phyloP scores from a whole-genome alignment of 2,329 filamentous ascomycete species.

The Tolypocladium guangdongense region DNA sequence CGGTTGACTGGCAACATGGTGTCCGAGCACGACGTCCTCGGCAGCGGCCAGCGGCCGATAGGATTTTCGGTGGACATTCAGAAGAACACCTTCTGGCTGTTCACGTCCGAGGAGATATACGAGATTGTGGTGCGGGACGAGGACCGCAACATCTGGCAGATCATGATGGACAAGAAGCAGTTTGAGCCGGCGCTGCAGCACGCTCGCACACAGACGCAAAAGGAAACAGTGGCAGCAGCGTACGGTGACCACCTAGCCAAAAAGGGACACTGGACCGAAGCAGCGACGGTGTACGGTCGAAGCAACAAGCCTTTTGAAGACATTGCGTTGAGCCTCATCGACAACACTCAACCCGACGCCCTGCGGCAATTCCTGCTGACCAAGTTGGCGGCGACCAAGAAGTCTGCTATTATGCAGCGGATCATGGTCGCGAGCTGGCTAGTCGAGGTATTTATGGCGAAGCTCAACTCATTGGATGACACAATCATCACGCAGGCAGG shows the following conservation, averaged over 20 bases:
- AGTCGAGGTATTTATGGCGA: slow-evolving; percentile 93
- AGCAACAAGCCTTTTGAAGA: slow-evolving; percentile 97
- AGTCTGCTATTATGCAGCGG: slow-evolving; percentile 78
- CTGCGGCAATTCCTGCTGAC: slow-evolving; percentile 80
- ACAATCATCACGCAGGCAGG: slow-evolving; percentile 85
- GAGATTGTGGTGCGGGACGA: slow-evolving; percentile 89
- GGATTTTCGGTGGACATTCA: slow-evolving; percentile 81
- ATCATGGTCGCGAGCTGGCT: slow-evolving; percentile 95
- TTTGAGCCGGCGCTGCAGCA: slow-evolving; percentile 84
- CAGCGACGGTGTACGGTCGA: slow-evolving; percentile 81
- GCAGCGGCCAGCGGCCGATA: slow-evolving; percentile 67
- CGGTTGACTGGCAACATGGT: slow-evolving; percentile 75
- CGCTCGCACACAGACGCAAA: slow-evolving; percentile 69
- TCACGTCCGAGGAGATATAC: slow-evolving; percentile 82
- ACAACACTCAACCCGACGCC: slow-evolving; percentile 82
- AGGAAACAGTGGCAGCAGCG: slow-evolving; percentile 81
- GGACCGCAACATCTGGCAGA: slow-evolving; percentile 86
- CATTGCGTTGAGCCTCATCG: slow-evolving; percentile 82
- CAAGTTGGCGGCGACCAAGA: slow-evolving; percentile 73
- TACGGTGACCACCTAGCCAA: slow-evolving; percentile 81
- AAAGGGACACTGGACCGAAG: slow-evolving; percentile 74
- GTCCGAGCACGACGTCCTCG: slow-evolving; percentile 78
- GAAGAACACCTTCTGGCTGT: slow-evolving; percentile 96
- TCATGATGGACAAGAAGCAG: slow-evolving; percentile 76
- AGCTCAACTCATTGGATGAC: slow-evolving; percentile 88